Evolutionary conservation across 345 rosid genomes (phyloP), one percentile per base, ranked within the genome.

Genomic region (Bretschneidera sinensis): DNA sequence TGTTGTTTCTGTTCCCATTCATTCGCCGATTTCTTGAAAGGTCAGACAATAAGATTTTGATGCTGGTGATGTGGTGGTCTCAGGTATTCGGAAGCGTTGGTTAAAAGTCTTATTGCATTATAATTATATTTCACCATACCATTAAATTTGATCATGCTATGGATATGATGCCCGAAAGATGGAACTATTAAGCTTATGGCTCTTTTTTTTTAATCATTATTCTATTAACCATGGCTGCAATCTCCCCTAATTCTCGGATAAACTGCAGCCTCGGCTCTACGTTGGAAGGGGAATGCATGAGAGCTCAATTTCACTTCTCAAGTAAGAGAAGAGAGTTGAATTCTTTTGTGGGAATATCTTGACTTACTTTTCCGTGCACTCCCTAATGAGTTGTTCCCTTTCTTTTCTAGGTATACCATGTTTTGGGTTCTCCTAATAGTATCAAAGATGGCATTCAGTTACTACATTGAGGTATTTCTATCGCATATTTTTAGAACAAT

Each of bases 281-380:
- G 68, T 79, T 66, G 86, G 83, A 68, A 76, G 86, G 67, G 86
- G 80, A 67, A 82, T 82, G 86, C 86, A 82, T 67, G 86, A 82
- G 76, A 79, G 83, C 52, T 45, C 72, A 0, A 24, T 69, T 57
- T 74, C 86, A 50, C 83, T 79, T 64, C 51, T 79, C 76, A 69
- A 79, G 86, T 79, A 74, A 79, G 80, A 67, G 18, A 45, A 61
- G 45, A 39, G 45, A 7, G 45, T 39, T 39, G 45, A 39, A 39
- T 39, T 39, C 1, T 39, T 39, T 3, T 39, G 16, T 1, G 4
- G 45, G 45, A 47, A 63, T 33, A 24, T 47, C 5, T 39, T 67
- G 49, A 48, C 16, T 49, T 24, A 25, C 48, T 13, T 53, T 55
- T 25, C 53, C 2, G 6, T 45, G 14, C 64, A 17, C 43, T 24